phyloP scores from a whole-genome alignment of 306 rosid genomes.

The Acacia crassicarpa region DNA sequence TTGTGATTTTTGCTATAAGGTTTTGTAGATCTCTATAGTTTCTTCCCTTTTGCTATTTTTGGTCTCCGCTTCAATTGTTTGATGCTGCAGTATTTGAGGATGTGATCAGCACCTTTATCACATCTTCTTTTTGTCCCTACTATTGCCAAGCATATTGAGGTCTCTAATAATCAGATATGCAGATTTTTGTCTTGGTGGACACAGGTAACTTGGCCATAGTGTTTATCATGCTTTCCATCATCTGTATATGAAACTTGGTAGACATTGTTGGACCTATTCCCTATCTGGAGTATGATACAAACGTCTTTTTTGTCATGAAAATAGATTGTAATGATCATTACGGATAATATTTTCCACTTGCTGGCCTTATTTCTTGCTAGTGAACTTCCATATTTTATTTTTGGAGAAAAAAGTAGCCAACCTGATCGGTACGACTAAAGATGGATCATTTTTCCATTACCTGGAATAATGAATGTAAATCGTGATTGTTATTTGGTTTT shows the following conservation, averaged over 20 bases:
- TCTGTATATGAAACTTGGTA: slow-evolving; percentile 1
- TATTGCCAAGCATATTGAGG: slow-evolving; percentile 75
- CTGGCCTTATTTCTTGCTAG: too few relatives aligned
- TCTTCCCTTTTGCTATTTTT: too few relatives aligned
- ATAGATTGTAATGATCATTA: too few relatives aligned
- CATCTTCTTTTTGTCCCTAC: slow-evolving; percentile 88
- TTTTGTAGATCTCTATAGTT: too few relatives aligned
- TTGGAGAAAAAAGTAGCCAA: not conserved
- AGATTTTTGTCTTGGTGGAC: slow-evolving; percentile 85
- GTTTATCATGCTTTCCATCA: slow-evolving; percentile 8
- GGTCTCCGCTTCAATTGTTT: slow-evolving; percentile 89
- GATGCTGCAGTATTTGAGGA: slow-evolving; percentile 82
- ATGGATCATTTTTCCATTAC: too few relatives aligned
- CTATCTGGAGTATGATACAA: slow-evolving; percentile 1
- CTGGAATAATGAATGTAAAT: too few relatives aligned
- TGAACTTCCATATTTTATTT: too few relatives aligned
- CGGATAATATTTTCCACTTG: too few relatives aligned
- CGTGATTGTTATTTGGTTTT: too few relatives aligned
- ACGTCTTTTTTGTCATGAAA: not conserved
- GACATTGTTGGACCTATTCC: slow-evolving; percentile 17
- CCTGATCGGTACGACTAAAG: not conserved
- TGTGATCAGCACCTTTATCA: slow-evolving; percentile 79
- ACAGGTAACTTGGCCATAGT: slow-evolving; percentile 55
- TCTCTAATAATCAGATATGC: slow-evolving; percentile 73
- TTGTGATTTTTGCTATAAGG: too few relatives aligned